These are phyloP conservation scores for Cardiospermum halicacabum DNA, from an alignment of 345 rosid genomes.

Conservation along the genomic window DNA sequence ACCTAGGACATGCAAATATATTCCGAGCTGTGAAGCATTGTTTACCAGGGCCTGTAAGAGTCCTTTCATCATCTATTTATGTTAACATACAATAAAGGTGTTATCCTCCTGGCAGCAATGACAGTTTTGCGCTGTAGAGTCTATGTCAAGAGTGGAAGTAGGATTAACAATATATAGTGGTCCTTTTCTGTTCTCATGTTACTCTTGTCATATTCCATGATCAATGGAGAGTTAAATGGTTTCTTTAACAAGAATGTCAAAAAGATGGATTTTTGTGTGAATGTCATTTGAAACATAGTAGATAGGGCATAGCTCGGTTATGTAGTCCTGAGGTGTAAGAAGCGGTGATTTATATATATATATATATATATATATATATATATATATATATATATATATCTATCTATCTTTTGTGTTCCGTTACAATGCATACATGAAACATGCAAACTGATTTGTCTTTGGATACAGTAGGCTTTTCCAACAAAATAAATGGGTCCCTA, in stretches of 20 bases:
- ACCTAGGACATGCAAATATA: slow-evolving; percentile 75
- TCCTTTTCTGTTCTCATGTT: slow-evolving; percentile 3
- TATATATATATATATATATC: too few species aligned
- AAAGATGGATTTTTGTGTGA: slow-evolving; percentile 9
- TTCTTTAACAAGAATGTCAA: not conserved
- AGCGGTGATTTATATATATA: not conserved
- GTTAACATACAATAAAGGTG: slow-evolving; percentile 11
- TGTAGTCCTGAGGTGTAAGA: not conserved
- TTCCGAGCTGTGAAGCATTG: slow-evolving; percentile 92
- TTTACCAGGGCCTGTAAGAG: slow-evolving; percentile 94
- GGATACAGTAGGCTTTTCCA: slow-evolving; percentile 5
- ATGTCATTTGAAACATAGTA: slow-evolving; percentile 1
- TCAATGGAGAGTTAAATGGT: not conserved
- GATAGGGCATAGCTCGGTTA: slow-evolving; percentile 2
- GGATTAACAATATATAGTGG: slow-evolving; percentile 9
- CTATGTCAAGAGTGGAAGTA: not conserved
- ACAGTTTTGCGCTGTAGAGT: not conserved
- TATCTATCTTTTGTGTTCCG: slow-evolving; percentile 4
- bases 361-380: too few species aligned
- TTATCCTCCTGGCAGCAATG: slow-evolving; percentile 1
- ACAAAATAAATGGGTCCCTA: not conserved
- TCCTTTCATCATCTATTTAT: slow-evolving; percentile 12
- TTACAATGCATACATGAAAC: not conserved
- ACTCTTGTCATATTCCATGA: not conserved
- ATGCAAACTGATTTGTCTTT: not conserved